Conservation (phyloP, 1,284 basidiomycete genomes). For the Uromyces viciae-fabae region DNA sequence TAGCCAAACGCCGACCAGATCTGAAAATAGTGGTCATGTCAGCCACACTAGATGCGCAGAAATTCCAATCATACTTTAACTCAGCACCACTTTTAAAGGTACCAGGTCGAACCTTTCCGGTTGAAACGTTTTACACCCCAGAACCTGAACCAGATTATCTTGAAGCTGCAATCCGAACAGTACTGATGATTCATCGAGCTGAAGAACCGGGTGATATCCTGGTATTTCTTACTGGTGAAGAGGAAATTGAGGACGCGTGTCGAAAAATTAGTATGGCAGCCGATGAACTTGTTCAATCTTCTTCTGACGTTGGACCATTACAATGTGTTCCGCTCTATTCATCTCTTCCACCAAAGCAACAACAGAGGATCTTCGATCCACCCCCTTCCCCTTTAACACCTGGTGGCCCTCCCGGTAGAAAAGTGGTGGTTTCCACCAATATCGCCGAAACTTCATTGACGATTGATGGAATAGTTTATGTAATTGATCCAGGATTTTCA, state of each 20-base stretch:
- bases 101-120: constrained; percentile 90
- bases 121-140: constrained; percentile 91
- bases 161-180: constrained; percentile 92
- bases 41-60: constrained; percentile 91
- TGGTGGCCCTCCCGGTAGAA: constrained; percentile 78
- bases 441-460: constrained; percentile 97
- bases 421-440: constrained; percentile 93
- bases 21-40: constrained; percentile 99
- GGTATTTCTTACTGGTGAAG: constrained; percentile 93
- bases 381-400: constrained; percentile 65
- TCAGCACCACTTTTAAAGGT: constrained; percentile 88
- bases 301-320: constrained; percentile 68
- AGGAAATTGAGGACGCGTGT: constrained; percentile 97
- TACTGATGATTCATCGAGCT: constrained; percentile 94
- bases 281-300: constrained; percentile 69
- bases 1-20: constrained; percentile 76
- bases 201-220: constrained; percentile 91
- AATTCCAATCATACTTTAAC: constrained; percentile 92
- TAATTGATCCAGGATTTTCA: constrained; percentile 95
- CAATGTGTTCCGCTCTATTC: constrained; percentile 89
- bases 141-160: constrained; percentile 95
- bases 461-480: constrained; percentile 98
- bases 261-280: constrained; percentile 85
- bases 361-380: constrained; percentile 90
- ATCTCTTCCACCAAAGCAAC: constrained; percentile 83